Evolutionary conservation across 139 green algal species (phyloP), one percentile per base, ranked within the genome.

Genomic region (Closterium sp.): DNA sequence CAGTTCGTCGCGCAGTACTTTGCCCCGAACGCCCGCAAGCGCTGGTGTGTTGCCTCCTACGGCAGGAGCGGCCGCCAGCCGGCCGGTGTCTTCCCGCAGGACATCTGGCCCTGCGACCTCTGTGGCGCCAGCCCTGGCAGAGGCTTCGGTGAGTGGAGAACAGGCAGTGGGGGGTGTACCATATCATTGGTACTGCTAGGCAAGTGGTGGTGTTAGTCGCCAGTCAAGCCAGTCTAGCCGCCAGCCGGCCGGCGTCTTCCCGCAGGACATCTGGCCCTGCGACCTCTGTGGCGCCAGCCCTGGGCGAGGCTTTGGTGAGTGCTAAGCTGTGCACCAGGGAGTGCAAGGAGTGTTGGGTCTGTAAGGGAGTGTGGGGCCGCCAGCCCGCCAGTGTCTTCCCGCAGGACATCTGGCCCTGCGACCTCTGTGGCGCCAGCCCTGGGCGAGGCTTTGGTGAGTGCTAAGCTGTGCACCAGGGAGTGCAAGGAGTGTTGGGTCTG

Each of bases 1-100:
- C 70, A 95, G 22, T 96, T 96, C 93, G 94, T 96, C 24, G 30
- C 32, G 10, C 93, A 96, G 88, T 96, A 95, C 70, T 96, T 96
- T 70, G 89, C 62, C 24, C 91, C 94, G 4, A 91, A 94, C 17
- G 94, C 94, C 4, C 88, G 70, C 5, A 96, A 96, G 94, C 88
- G 94, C 3, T 94, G 92, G 88, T 95, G 94, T 28, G 86, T 96
- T 21, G 90, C 45, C 28, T 90, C 62, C 27, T 95, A 95, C n/a
- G 91, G 93, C 29, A 92, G 86, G 27, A 45, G 38, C 34, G 92
- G 92, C 31, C 79, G 92, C 28, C 62, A 94, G 45, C 90, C 91
- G 29, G 70, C 85, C 28, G 93, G 91, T 24, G 86, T 92, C 2
- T 93, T 95, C 70, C 92, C 86, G 32, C 92, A 94, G 92, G 92